Base-by-base conservation (phyloP, 2,329 filamentous ascomycete genomes). In the Pseudocercospora pini-densiflorae region DNA sequence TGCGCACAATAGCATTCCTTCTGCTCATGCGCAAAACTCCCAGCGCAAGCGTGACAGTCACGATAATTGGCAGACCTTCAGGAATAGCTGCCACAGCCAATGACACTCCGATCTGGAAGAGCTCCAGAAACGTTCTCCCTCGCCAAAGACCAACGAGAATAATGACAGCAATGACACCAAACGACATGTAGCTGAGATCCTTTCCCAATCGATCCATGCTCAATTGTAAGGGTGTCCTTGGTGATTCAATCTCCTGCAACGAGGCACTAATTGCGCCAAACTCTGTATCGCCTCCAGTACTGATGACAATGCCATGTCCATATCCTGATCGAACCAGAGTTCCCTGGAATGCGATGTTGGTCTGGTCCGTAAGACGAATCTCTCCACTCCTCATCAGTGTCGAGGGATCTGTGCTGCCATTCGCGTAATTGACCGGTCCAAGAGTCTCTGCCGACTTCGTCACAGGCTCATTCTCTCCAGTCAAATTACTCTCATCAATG, bases 191-290 rank as follows among this genome's bases (percentile, higher is more conserved):
- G 82, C 94, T 98, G 63, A 99, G 85, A 77, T 99, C 94, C 62
- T 96, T 94, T 31, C 95, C 95, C 1, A 99, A 87, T n/a, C 93
- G 89, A 78, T 99, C 95, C 96, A 99, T 99, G 19, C 93, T 97
- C 8, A 97, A 81, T 78, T 99, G 95, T 31, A 99, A 84, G 8
- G 95, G 95, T 3, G 95, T 99, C 51, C 95, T 87, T 0, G 95
- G 95, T 75, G 93, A 97, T 79, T 98, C 95, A 29, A 97, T 99
- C 68, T 95, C 92, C 58, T 94, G 93, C 27, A 99, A 87, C 61
- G 94, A 97, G 16, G 94, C 91, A 21, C 94, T 97, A 73, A 99
- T 99, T 59, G 93, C 94, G 49, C 95, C 95, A 79, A 99, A 98
- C 74, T 98, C 93, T 0, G 96, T 99, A 66, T 92, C 89, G 33